Evolutionary conservation across 352 stramenopile species (phyloP).

Genomic region (Phytophthora rubi): DNA sequence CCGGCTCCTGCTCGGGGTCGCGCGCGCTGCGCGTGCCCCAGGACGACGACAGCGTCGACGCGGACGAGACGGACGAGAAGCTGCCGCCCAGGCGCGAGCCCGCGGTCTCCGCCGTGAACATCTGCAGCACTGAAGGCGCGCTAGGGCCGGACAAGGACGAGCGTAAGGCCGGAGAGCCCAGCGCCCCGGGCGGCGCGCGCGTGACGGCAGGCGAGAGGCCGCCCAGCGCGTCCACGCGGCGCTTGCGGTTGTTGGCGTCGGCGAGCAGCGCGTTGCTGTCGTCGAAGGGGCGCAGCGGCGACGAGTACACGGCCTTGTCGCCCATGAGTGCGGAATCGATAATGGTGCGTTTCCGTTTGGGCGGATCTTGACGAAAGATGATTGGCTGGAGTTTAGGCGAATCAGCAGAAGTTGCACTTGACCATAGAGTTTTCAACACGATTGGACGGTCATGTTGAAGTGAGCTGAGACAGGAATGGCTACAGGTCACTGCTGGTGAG

Average conservation of each 20-base stretch:
- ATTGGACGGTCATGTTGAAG: slow-evolving; percentile 23
- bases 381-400: slow-evolving; percentile 16
- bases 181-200: slow-evolving; percentile 12
- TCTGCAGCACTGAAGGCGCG: slow-evolving; percentile 34
- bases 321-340: slow-evolving; percentile 35
- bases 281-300: slow-evolving; percentile 23
- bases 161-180: slow-evolving; percentile 16
- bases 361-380: background rate
- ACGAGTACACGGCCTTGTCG: slow-evolving; percentile 21
- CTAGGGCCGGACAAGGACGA: slow-evolving; percentile 6
- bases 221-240: slow-evolving; percentile 28
- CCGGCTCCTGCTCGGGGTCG: slow-evolving; percentile 47
- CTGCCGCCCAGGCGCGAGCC: slow-evolving; percentile 8
- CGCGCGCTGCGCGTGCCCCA: slow-evolving; percentile 28
- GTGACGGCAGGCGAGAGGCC: slow-evolving; percentile 27
- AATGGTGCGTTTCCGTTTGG: slow-evolving; percentile 17
- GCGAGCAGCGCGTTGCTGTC: slow-evolving; percentile 7
- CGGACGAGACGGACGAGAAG: slow-evolving; percentile 32
- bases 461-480: slow-evolving; percentile 6
- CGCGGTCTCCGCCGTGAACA: slow-evolving; percentile 19
- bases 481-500: background rate
- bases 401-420: slow-evolving; percentile 30
- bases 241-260: slow-evolving; percentile 30
- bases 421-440: slow-evolving; percentile 21
- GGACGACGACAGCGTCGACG: slow-evolving; percentile 34